phyloP scores from a whole-genome alignment of 2,329 filamentous ascomycete species.

The Sporothrix protearum region DNA sequence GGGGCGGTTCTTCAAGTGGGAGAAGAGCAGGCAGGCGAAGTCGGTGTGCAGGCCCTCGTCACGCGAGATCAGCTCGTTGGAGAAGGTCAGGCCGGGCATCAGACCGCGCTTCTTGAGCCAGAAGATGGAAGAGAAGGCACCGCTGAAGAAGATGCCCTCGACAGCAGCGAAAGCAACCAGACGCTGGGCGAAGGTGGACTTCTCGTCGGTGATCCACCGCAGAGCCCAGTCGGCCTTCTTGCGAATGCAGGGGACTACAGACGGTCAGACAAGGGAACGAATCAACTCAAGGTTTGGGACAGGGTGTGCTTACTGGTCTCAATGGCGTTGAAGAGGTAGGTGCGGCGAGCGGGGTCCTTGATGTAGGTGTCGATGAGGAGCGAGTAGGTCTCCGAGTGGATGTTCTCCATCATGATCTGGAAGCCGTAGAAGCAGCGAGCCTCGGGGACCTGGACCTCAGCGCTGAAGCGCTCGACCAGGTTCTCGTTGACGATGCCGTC shows the following conservation, averaged over 20 bases:
- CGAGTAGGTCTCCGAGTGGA: constrained; percentile 99
- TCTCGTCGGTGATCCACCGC: constrained; percentile 86
- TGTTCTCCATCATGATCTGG: constrained; percentile 99
- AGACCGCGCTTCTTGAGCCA: constrained; percentile 99
- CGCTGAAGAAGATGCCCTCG: constrained; percentile 99
- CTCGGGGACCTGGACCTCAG: constrained; percentile 94
- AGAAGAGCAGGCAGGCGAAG: constrained; percentile 96
- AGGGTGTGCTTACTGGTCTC: constrained; percentile 72
- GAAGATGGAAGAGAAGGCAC: constrained; percentile 98
- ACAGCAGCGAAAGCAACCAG: constrained; percentile 96
- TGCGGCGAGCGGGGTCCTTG: constrained; percentile 91
- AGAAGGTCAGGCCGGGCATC: constrained; percentile 98
- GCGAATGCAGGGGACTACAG: constrained; percentile 82
- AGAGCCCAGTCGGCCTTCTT: constrained; percentile 99
- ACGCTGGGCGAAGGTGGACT: constrained; percentile 92
- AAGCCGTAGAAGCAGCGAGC: constrained; percentile 99
- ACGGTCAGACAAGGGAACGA: constrained; percentile 42
- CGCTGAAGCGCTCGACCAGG: constrained; percentile 94
- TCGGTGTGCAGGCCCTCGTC: constrained; percentile 99
- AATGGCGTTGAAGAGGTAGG: constrained; percentile 96
- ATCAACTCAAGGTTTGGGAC: neutral
- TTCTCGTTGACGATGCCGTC: constrained; percentile 99
- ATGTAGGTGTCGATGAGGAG: constrained; percentile 99
- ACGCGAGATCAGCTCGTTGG: constrained; percentile 99
- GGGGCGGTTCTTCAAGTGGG: constrained; percentile 91